Evolutionary conservation across 352 stramenopile species (phyloP).

Genomic region (Phytophthora tubulina): DNA sequence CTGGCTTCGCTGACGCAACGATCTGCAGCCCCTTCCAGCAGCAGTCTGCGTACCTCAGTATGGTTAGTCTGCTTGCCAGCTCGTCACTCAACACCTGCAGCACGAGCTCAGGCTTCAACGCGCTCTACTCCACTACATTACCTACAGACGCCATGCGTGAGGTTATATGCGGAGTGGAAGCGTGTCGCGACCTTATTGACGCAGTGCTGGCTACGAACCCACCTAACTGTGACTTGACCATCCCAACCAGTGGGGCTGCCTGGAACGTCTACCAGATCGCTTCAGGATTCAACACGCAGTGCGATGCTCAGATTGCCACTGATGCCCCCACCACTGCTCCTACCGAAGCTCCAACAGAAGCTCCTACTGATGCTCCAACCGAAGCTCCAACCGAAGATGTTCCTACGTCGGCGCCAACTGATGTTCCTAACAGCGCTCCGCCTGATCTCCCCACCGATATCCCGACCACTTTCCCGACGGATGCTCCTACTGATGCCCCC

Average conservation of each 20-base stretch:
- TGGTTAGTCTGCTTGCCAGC: slow-evolving; percentile 33
- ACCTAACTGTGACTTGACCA: slow-evolving; percentile 49
- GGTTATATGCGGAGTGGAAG: slow-evolving; percentile 39
- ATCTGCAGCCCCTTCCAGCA: slow-evolving; percentile 26
- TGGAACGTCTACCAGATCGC: slow-evolving; percentile 54
- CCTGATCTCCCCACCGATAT: no score
- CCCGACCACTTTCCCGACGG: no score
- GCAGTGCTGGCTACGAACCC: slow-evolving; percentile 38
- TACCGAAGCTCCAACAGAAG: slow-evolving; percentile 2
- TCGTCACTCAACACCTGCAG: slow-evolving; percentile 33
- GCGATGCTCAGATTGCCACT: slow-evolving; percentile 15
- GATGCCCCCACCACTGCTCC: slow-evolving; percentile 17
- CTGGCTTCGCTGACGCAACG: slow-evolving; percentile 21
- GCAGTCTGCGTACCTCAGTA: slow-evolving; percentile 36
- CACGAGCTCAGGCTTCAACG: slow-evolving; percentile 45
- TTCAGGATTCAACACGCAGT: slow-evolving; percentile 29
- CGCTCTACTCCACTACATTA: slow-evolving; percentile 39
- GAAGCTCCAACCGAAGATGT: slow-evolving; percentile 6
- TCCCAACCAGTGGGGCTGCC: slow-evolving; percentile 48
- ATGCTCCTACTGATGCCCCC: no score
- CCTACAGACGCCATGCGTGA: slow-evolving; percentile 36
- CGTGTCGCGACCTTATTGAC: slow-evolving; percentile 45
- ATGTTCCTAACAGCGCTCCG: no score
- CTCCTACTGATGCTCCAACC: slow-evolving; percentile 10
- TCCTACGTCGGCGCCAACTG: neutral